phyloP scores from a whole-genome alignment of 768 basidiomycete species.

The Suillus alpinus region DNA sequence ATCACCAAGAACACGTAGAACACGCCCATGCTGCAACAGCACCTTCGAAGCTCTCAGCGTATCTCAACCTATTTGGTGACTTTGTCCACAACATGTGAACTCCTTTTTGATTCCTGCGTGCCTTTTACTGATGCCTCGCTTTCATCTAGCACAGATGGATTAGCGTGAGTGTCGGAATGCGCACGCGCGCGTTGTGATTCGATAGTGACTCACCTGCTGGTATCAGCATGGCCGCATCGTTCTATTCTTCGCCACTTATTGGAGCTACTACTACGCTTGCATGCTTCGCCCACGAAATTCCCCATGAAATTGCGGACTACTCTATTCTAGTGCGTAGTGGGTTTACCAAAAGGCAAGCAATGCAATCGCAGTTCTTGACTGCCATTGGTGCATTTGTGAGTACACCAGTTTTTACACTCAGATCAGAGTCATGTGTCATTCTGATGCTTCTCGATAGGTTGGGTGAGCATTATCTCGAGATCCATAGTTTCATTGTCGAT shows the following conservation, averaged over 20 bases:
- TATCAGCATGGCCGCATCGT: constrained; percentile 88
- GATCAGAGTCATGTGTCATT: constrained; percentile 15
- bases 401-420: constrained; percentile 10
- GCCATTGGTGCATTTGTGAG: constrained; percentile 87
- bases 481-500: not conserved
- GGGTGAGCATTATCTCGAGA: constrained; percentile 23
- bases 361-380: constrained; percentile 91
- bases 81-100: constrained; percentile 89
- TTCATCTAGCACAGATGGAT: constrained; percentile 75
- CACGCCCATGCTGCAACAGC: constrained; percentile 34
- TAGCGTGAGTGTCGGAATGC: constrained; percentile 59
- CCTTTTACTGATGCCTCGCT: constrained; percentile 13
- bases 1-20: constrained; percentile 25
- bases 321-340: constrained; percentile 90
- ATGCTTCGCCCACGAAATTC: constrained; percentile 93
- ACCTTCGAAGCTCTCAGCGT: constrained; percentile 84
- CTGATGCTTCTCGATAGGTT: constrained; percentile 28
- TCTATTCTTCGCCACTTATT: constrained; percentile 91
- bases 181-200: constrained; percentile 5
- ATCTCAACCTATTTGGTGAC: constrained; percentile 90
- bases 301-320: constrained; percentile 96
- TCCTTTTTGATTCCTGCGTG: constrained; percentile 11
- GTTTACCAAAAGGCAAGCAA: constrained; percentile 87
- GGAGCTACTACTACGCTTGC: constrained; percentile 94
- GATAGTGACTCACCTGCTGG: constrained; percentile 3